phyloP scores from a whole-genome alignment of 208 protist species.

The Trypanosoma rangeli region DNA sequence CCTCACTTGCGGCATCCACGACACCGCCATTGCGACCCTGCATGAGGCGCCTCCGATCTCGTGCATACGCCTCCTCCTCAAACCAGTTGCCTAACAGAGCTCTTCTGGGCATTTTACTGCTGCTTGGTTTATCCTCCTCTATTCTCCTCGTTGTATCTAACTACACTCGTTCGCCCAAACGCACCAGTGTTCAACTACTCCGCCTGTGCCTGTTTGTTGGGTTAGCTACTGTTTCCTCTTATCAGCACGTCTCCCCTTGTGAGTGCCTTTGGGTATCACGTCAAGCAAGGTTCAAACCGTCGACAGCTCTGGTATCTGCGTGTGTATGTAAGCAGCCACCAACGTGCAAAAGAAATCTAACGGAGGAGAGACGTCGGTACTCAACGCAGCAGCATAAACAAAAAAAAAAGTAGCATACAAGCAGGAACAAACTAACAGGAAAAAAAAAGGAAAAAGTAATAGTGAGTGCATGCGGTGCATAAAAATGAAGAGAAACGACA shows the following conservation, averaged over 20 bases:
- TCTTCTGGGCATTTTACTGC: conserved; percentile 58
- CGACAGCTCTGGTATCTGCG: no score
- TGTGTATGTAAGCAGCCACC: background rate
- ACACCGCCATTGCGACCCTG: conserved; percentile 56
- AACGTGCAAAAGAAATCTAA: conserved; percentile 2
- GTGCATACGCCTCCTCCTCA: conserved; percentile 81
- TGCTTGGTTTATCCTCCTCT: conserved; percentile 7
- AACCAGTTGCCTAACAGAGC: conserved; percentile 84
- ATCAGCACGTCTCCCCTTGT: no score
- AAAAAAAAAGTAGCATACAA: conserved; percentile 1
- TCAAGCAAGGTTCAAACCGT: no score
- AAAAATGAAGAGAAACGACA: no score
- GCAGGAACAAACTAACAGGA: background rate
- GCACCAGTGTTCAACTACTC: background rate
- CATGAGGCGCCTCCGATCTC: conserved; percentile 72
- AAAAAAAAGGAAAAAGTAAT: conserved; percentile 7
- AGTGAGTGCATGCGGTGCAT: no score
- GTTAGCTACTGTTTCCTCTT: background rate
- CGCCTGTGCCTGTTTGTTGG: background rate
- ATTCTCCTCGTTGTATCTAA: background rate
- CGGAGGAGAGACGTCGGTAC: no score
- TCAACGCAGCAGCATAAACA: conserved; percentile 1
- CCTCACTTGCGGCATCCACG: conserved; percentile 58
- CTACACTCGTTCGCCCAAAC: background rate
- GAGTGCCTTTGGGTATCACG: no score